Evolutionary conservation across 768 basidiomycete species (phyloP).

Genomic region (Tylopilus sp.): DNA sequence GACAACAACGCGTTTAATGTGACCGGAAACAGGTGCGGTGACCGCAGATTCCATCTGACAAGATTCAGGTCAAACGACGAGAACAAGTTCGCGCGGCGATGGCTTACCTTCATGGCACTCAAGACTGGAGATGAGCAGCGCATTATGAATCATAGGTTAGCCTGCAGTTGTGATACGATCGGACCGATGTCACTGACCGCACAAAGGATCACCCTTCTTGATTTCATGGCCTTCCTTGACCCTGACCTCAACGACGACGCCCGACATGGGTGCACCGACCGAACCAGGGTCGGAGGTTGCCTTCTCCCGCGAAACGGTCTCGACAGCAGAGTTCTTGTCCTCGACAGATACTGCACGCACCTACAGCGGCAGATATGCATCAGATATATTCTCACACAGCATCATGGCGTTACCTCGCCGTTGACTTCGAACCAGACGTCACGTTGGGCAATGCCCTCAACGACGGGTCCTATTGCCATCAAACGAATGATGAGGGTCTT

Average conservation of each 20-base stretch:
- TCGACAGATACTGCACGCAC: slow-evolving; percentile 93
- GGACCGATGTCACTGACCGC: slow-evolving; percentile 52
- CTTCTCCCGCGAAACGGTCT: slow-evolving; percentile 92
- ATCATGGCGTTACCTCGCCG: slow-evolving; percentile 64
- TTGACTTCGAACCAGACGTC: slow-evolving; percentile 99
- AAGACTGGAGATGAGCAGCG: slow-evolving; percentile 51
- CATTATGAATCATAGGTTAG: slow-evolving; percentile 12
- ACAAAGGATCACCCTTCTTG: slow-evolving; percentile 96
- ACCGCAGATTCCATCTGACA: slow-evolving; percentile 95
- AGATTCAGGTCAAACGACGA: slow-evolving; percentile 17
- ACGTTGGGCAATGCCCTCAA: slow-evolving; percentile 86
- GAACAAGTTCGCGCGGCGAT: background rate
- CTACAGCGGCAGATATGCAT: slow-evolving; percentile 37
- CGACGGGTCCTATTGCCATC: slow-evolving; percentile 92
- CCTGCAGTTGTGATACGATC: background rate
- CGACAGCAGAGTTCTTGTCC: slow-evolving; percentile 96
- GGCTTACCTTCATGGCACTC: slow-evolving; percentile 91
- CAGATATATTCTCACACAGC: slow-evolving; percentile 13
- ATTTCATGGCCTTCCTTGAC: slow-evolving; percentile 98
- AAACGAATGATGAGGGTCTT: slow-evolving; percentile 96
- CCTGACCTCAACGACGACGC: slow-evolving; percentile 96
- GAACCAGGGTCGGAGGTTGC: slow-evolving; percentile 91
- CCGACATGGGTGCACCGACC: slow-evolving; percentile 97
- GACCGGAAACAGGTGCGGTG: slow-evolving; percentile 94
- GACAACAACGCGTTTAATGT: slow-evolving; percentile 90